Evolutionary conservation across 1,139 yeast genomes (phyloP), one percentile per base, ranked within the genome.

Genomic region (Insectozyma bohioensis): DNA sequence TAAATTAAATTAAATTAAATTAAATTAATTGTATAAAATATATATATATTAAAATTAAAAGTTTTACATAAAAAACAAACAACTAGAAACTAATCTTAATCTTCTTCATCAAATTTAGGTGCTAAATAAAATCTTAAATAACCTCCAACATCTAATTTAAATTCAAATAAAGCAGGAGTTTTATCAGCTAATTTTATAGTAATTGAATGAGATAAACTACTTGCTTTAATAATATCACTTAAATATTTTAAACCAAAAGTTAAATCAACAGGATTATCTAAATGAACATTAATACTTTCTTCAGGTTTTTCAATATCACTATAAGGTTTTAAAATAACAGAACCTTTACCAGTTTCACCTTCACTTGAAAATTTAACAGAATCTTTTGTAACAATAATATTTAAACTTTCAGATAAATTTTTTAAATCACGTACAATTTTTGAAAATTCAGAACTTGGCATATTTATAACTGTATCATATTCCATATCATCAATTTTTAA

Each of bases 61-160:
- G 10, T 15, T 8, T n/a, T n/a, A n/a, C n/a, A n/a, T n/a, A n/a
- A n/a, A n/a, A n/a, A n/a, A n/a, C n/a, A n/a, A n/a, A n/a, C n/a
- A n/a, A n/a, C n/a, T n/a, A n/a, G n/a, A n/a, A n/a, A n/a, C n/a
- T 11, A 20, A 15, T 6, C 19, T 32, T 68, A 79, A 46, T 85
- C 94, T 41, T 86, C 95, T 49, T 86, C 96, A 47, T 85, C 95
- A 57, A 88, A 87, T 74, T 92, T 92, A 40, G 98, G 98, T 49
- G 98, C 98, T 63, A 92, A 76, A 76, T 85, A 92, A 76, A 85
- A 92, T 61, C 96, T 83, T 60, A 92, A 72, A 64, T 86, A 86
- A 33, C 99, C 98, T 58, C 94, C 86, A 23, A 66, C 74, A 46
- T 90, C 85, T 58, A 92, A 73, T 63, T 84, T 85, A 68, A 84